Conservation (phyloP, 768 basidiomycete species). For the Cystofilobasidium macerans region DNA sequence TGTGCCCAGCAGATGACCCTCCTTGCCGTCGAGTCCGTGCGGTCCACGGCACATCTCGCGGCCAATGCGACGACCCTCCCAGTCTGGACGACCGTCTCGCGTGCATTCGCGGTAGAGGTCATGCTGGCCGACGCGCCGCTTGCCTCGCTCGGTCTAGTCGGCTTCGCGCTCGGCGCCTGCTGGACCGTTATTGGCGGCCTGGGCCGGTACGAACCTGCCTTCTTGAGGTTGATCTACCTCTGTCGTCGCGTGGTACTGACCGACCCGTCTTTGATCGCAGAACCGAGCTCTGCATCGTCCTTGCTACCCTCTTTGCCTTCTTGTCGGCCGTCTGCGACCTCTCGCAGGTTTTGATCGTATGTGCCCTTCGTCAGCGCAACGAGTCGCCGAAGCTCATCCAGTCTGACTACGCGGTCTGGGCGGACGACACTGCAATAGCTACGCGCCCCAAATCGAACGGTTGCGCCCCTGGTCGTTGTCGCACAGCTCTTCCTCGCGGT, state of each 20-base stretch:
- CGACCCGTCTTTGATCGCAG: background rate
- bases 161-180: conserved; percentile 10
- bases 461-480: background rate
- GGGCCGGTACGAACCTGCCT: no score
- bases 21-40: no score
- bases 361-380: background rate
- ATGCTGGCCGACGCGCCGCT: conserved; percentile 14
- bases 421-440: background rate
- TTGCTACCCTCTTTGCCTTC: conserved; percentile 6
- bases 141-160: conserved; percentile 5
- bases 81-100: background rate
- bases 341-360: conserved; percentile 12
- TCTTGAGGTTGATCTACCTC: background rate
- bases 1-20: no score
- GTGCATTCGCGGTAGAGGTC: background rate
- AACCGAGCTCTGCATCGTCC: conserved; percentile 13
- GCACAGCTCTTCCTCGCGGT: conserved; percentile 10
- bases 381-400: no score
- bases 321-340: conserved; percentile 16
- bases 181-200: background rate
- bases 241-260: background rate
- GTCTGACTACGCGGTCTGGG: no score
- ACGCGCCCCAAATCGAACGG: background rate
- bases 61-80: no score
- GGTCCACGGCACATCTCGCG: no score